These are phyloP conservation scores for Torrubiella hemipterigena DNA, from an alignment of 2,329 filamentous ascomycete genomes.

Conservation along the genomic window DNA sequence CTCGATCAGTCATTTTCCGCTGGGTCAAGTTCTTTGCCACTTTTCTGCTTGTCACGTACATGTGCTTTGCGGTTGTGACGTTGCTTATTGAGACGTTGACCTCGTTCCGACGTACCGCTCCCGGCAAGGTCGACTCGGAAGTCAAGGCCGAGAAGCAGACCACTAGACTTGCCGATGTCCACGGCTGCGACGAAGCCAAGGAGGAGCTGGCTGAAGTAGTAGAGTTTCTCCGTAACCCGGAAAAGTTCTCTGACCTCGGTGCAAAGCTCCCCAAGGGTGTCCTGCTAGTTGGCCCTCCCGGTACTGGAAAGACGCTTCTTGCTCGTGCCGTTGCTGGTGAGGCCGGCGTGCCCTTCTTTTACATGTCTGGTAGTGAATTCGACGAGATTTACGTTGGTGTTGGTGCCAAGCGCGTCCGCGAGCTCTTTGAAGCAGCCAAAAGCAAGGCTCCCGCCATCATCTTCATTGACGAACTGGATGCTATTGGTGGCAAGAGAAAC, in stretches of 20 bases:
- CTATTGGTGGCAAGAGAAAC: constrained; percentile 88
- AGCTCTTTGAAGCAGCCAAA: constrained; percentile 76
- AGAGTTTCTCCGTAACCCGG: constrained; percentile 87
- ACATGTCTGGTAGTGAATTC: constrained; percentile 98
- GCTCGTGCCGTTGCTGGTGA: constrained; percentile 93
- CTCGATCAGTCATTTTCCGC: constrained; percentile 68
- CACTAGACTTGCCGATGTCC: constrained; percentile 83
- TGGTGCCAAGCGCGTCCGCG: constrained; percentile 88
- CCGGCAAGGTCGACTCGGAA: constrained; percentile 63
- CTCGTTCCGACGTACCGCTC: constrained; percentile 61
- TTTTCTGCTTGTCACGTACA: constrained; percentile 69
- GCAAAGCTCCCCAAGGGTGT: constrained; percentile 97
- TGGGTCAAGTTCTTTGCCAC: constrained; percentile 80
- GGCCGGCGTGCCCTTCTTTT: constrained; percentile 97
- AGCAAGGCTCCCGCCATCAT: constrained; percentile 83
- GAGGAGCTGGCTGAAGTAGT: constrained; percentile 96
- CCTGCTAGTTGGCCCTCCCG: constrained; percentile 84
- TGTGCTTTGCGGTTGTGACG: constrained; percentile 67
- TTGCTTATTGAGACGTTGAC: constrained; percentile 74
- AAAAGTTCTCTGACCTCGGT: constrained; percentile 85
- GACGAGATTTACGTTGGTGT: constrained; percentile 98
- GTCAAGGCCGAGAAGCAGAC: constrained; percentile 88
- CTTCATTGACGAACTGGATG: constrained; percentile 90
- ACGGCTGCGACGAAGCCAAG: constrained; percentile 96
- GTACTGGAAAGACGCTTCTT: constrained; percentile 93